A percentile compares a stretch with the other conserved stretches of the same genome.
phyloP scores from a whole-genome alignment of 2,329 filamentous ascomycete species.

The Pseudogymnoascus sp. region DNA sequence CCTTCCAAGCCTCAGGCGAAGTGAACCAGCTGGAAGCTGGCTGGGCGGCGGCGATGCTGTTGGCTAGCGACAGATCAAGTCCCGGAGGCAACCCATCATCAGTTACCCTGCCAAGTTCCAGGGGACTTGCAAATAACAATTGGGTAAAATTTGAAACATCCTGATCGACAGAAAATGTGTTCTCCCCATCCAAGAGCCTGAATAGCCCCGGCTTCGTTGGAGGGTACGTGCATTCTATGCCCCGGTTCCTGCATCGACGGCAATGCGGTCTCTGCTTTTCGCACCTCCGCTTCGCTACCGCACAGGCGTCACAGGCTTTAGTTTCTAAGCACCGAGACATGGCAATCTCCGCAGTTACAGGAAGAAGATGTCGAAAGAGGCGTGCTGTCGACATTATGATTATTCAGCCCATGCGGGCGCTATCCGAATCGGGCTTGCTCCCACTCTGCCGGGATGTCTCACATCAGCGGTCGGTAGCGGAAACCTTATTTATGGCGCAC shows the following conservation, averaged over 20 bases:
- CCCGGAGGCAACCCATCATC: background rate
- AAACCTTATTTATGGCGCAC: background rate
- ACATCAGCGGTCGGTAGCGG: background rate
- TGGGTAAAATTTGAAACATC: background rate
- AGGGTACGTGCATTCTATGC: slow-evolving; percentile 14
- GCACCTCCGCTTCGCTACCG: slow-evolving; percentile 15
- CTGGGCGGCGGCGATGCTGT: background rate
- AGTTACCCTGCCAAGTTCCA: background rate
- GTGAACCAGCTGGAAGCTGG: slow-evolving; percentile 11
- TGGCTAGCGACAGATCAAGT: background rate
- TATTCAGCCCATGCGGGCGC: slow-evolving; percentile 4
- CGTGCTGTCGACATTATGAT: background rate
- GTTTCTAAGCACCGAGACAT: slow-evolving; percentile 11
- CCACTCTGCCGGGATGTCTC: background rate
- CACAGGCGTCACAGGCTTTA: slow-evolving; percentile 15
- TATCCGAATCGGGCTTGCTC: background rate
- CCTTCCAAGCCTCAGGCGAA: slow-evolving; percentile 17
- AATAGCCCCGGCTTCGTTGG: slow-evolving; percentile 10
- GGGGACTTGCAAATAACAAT: background rate
- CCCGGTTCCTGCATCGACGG: slow-evolving; percentile 11
- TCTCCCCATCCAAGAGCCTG: background rate
- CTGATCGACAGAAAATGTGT: background rate
- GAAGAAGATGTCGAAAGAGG: background rate
- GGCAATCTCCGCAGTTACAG: background rate
- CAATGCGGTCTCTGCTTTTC: slow-evolving; percentile 15